Base-by-base conservation (phyloP, 352 stramenopile genomes). In the Phytopythium boreale region DNA sequence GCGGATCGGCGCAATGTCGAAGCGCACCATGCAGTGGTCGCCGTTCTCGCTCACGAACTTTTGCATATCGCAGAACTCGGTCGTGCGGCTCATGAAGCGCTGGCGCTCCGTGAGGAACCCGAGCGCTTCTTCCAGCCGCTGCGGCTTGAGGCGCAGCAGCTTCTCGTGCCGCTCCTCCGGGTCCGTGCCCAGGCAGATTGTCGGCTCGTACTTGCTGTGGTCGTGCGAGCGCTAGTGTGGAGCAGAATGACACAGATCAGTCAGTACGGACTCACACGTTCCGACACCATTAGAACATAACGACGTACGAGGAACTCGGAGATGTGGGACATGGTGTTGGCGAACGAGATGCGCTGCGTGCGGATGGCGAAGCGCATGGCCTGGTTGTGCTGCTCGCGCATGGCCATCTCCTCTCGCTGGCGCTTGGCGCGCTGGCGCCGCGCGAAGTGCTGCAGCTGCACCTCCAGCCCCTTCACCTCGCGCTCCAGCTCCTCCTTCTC, bases 1-100 rank as follows among this genome's bases (percentile, higher is more conserved):
- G 14, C 47, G 50, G 49, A 87, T 69, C 27, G 78, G 78, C 20
- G 72, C 82, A 36, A 84, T 72, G 63, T 87, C 78, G 55, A 83
- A 84, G 43, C 73, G 66, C n/a, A 69, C 46, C 19, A 72, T 53
- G 58, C 61, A 74, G 37, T 74, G 67, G 56, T 80, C 75, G 24
- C 67, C 66, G 36, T 76, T 67, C 7, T 46, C 58, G 22, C 52
- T 64, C 59, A 77, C 73, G 34, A 78, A 79, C 20, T 69, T 69
- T 60, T 85, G 76, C 10, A 68, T 57, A 27, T 82, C 74, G 27
- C 69, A 67, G 34, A 75, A 81, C 37, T 76, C 52, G 9, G 63
- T 69, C 10, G 77, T 55, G 41, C 72, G 64, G 36, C 67, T 62
- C 60, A 87, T 69, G 20, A 69, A 71, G 2, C 63, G 61, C 15